Evolutionary conservation across 208 protist species (phyloP), one percentile per base, ranked within the genome.

Genomic region (Crithidia thermophila): DNA sequence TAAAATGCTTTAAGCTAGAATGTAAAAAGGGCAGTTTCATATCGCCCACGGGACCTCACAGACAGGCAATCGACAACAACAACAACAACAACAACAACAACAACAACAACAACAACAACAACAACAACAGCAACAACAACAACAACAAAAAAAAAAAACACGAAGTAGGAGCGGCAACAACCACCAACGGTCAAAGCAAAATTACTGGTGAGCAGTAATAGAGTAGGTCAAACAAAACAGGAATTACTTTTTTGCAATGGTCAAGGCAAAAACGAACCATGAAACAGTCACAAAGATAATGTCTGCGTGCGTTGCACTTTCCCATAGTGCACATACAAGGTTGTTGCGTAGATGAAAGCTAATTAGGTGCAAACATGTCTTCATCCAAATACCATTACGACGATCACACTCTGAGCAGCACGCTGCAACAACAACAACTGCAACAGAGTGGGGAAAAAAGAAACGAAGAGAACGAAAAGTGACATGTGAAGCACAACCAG

Each of bases 141-240:
- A 55, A 60, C 20, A 72, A 65, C 20, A 39, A 21, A 43, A 72
- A 27, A n/a, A 59, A 18, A 36, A 68, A 37, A 27, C 5, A 51
- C 45, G 11, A 14, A 62, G 23, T 27, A 10, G 60, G 11, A 21
- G 51, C 7, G 4, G 31, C 7, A 23, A 57, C 51, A 5, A 33
- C 4, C 40, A 42, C 31, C 4, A 40, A 20, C 30, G 23, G 8
- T 23, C 30, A 40, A 18, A 25, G n/a, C 51, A 14, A 57, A 40
- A 7, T 21, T 47, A 21, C 0, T 47, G 42, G 42, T 57, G 23
- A 23, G 18, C 51, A 25, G 34, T 11, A 27, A 11, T 25, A 43
- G 39, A 16, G 39, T 10, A 18, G 39, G 39, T 10, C 13, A 43
- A 16, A 43, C 10, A 43, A 43, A 43, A 43, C 10, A 43, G 39